A percentile compares a stretch with the other conserved stretches of the same genome.
Conservation (phyloP, 176 grass and related monocot species). For the Saccharum spontaneum region DNA sequence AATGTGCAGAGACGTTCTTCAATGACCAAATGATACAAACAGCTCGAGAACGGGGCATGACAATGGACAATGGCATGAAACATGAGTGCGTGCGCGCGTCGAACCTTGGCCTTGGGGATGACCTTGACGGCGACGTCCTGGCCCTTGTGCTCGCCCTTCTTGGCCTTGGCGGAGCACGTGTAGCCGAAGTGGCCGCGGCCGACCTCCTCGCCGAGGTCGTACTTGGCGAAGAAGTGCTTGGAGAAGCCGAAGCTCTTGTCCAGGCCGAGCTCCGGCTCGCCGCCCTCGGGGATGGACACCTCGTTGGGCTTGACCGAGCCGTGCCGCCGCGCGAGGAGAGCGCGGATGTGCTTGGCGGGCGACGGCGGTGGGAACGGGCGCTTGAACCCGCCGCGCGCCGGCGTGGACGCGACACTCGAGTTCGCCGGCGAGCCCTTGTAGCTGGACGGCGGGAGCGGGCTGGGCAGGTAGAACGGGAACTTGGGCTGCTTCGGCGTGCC, state of each 20-base stretch:
- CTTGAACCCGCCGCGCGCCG: constrained; percentile 76
- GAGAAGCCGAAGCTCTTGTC: constrained; percentile 99
- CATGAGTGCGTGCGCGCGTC: background rate
- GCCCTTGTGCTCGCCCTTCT: constrained; percentile 96
- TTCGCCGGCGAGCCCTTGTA: constrained; percentile 95
- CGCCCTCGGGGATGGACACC: constrained; percentile 88
- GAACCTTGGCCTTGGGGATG: constrained; percentile 95
- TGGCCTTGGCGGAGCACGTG: constrained; percentile 87
- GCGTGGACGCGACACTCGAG: constrained; percentile 82
- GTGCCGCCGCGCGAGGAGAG: constrained; percentile 82
- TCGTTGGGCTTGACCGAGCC: constrained; percentile 96
- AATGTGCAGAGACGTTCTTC: constrained; percentile 19
- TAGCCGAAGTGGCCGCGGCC: constrained; percentile 98
- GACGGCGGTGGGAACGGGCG: constrained; percentile 96
- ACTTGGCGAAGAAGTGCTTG: constrained; percentile 92
- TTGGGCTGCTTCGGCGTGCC: constrained; percentile 82
- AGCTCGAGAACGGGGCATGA: constrained; percentile 20
- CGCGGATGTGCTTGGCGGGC: constrained; percentile 97
- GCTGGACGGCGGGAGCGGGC: constrained; percentile 75
- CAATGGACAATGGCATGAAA: constrained; percentile 3
- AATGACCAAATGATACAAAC: constrained; percentile 32
- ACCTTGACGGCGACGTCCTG: constrained; percentile 98
- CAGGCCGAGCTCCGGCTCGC: constrained; percentile 75
- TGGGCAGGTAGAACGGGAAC: constrained; percentile 94
- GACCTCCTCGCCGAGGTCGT: constrained; percentile 92